Evolutionary conservation across 2,329 filamentous ascomycete genomes (phyloP), one percentile per base, ranked within the genome.

Genomic region (Fusarium zealandicum): DNA sequence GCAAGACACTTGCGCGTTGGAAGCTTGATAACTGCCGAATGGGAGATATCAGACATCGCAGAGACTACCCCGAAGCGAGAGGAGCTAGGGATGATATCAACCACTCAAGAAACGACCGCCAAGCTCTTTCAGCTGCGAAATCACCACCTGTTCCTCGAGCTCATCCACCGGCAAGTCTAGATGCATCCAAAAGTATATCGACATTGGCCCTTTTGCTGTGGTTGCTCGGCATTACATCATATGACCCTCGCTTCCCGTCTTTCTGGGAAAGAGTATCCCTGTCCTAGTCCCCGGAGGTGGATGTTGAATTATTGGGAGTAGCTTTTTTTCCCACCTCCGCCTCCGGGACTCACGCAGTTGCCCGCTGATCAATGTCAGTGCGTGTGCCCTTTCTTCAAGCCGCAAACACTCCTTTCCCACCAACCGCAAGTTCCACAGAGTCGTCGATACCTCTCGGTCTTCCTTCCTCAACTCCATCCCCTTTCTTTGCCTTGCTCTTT

Each of bases 141-240:
- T 28, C 14, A 27, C 31, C 13, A 14, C 37, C 27, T 27, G 14
- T 35, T 13, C 11, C 35, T 45, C 20, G 27, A 53, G 27, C 18
- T 6, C 38, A 22, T n/a, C 6, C 10, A 25, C 22, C 17, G 36
- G 13, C 17, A 16, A 27, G 28, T 20, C 33, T 52, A 52, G 43
- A 38, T 47, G 47, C 11, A 18, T 7, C 33, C 30, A 16, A 41
- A 41, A 36, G 59, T 59, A 51, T 28, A 27, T 33, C 18, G 39
- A 56, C 59, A 55, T 59, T 45, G 59, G 43, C 40, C 49, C 32
- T 35, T 33, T 36, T 40, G 37, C 18, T 16, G 35, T 48, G 30
- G 39, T 37, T 38, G 51, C 42, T 56, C 44, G 55, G 57, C 62
- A 68, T 68, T 68, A 68, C 65, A 68, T 68, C 65, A 68, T 68